Evolutionary conservation across 768 basidiomycete species (phyloP).

Genomic region (Xerocomus potaroensis): DNA sequence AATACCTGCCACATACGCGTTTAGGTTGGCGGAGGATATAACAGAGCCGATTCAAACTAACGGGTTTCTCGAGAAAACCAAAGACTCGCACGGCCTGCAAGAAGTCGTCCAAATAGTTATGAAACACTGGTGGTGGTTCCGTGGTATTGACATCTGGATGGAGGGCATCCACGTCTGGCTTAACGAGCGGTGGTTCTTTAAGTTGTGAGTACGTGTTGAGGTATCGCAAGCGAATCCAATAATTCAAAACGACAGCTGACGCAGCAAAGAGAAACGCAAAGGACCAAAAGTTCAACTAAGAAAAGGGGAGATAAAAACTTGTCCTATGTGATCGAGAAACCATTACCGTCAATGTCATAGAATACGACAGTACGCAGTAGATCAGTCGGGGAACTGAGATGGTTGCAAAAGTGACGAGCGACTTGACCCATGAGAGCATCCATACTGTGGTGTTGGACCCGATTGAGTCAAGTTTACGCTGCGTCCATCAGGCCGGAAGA

Average conservation of each 20-base stretch:
- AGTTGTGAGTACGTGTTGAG: conserved; percentile 72
- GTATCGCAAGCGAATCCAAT: conserved; percentile 81
- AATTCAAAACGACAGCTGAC: conserved; percentile 65
- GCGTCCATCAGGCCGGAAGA: conserved; percentile 17
- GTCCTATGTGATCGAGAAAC: neutral
- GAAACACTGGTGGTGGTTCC: conserved; percentile 74
- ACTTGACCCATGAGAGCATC: conserved; percentile 73
- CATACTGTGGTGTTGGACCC: conserved; percentile 54
- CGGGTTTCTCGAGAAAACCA: conserved; percentile 95
- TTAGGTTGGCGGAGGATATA: neutral
- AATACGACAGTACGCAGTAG: conserved; percentile 77
- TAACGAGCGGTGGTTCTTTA: conserved; percentile 77
- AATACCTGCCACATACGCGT: conserved; percentile 60
- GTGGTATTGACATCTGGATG: conserved; percentile 88
- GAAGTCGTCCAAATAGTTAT: conserved; percentile 97
- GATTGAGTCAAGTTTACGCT: conserved; percentile 3
- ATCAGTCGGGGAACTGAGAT: conserved; percentile 79
- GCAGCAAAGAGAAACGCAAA: conserved; percentile 74
- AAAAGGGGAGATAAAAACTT: conserved; percentile 8
- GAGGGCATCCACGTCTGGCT: conserved; percentile 79
- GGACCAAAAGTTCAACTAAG: conserved; percentile 86
- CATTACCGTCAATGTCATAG: conserved; percentile 81
- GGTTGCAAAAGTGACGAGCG: conserved; percentile 73
- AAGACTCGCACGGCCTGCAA: conserved; percentile 94
- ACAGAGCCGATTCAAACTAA: conserved; percentile 33